phyloP scores from a whole-genome alignment of 306 rosid genomes.

The Cicer yamashitae region DNA sequence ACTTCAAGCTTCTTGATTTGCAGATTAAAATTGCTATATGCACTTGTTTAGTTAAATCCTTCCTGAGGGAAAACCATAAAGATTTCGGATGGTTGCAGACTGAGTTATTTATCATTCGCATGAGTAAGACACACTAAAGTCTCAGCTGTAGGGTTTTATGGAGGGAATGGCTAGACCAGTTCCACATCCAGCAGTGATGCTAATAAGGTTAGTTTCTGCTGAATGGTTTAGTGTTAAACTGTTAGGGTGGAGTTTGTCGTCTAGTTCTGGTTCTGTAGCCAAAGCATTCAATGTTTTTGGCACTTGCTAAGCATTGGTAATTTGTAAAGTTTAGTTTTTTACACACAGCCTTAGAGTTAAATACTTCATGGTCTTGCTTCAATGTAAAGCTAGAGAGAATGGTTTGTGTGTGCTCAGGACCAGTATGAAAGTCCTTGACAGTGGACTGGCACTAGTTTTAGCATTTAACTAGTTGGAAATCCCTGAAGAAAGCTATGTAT shows the following conservation, averaged over 20 bases:
- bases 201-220: conserved; percentile 17
- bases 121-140: conserved; percentile 3
- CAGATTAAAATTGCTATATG: conserved; percentile 16
- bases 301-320: neutral
- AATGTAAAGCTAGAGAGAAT: neutral
- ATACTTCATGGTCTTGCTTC: neutral
- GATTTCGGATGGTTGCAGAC: conserved; percentile 11
- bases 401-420: neutral
- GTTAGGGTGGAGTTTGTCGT: conserved; percentile 4
- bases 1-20: conserved; percentile 35
- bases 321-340: too few relatives aligned
- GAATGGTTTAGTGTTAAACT: conserved; percentile 16
- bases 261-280: neutral
- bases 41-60: conserved; percentile 16
- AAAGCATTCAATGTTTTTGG: neutral
- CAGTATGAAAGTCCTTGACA: neutral
- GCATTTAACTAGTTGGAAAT: neutral
- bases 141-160: neutral
- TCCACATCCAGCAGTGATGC: conserved; percentile 6
- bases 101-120: neutral
- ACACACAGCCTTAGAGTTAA: neutral
- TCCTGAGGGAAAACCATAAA: neutral
- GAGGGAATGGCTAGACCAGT: neutral
- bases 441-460: neutral
- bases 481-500: neutral